Conservation (phyloP, 371 early-diverging fungal species). For the Modicella reniformis region DNA sequence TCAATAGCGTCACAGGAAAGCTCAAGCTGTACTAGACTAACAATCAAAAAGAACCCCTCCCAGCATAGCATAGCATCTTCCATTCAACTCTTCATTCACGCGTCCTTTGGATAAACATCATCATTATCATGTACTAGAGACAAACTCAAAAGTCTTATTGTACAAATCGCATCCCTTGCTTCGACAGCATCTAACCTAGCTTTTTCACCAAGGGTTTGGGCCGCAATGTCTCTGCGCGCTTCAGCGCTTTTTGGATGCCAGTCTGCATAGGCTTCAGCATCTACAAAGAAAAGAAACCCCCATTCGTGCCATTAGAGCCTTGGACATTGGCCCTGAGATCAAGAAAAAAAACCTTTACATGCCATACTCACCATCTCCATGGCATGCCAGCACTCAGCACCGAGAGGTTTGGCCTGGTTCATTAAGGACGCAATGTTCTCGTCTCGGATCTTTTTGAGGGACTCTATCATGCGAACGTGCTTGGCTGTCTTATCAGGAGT, state of each 20-base stretch:
- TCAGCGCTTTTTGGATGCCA: conserved; percentile 62
- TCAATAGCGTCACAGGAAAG: conserved; percentile 86
- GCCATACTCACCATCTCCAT: conserved; percentile 36
- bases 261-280: conserved; percentile 60
- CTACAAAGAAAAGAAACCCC: conserved; percentile 42
- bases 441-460: conserved; percentile 60
- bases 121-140: too few species aligned
- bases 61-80: too few species aligned
- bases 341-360: background rate
- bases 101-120: background rate
- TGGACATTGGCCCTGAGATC: too few species aligned
- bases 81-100: too few species aligned
- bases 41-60: background rate
- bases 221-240: conserved; percentile 37
- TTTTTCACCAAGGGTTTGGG: conserved; percentile 19
- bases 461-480: conserved; percentile 64
- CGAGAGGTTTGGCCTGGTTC: conserved; percentile 32
- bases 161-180: background rate
- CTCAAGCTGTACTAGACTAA: conserved; percentile 79
- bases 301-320: too few species aligned
- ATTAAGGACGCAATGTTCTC: conserved; percentile 60
- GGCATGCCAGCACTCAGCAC: conserved; percentile 23
- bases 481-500: conserved; percentile 63
- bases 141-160: background rate
- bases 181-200: background rate